Percentiles rank a stretch among this genome's conserved stretches.
These are phyloP conservation scores for Ophiostoma ips DNA, from an alignment of 2,329 filamentous ascomycete genomes.

Conservation along the genomic window DNA sequence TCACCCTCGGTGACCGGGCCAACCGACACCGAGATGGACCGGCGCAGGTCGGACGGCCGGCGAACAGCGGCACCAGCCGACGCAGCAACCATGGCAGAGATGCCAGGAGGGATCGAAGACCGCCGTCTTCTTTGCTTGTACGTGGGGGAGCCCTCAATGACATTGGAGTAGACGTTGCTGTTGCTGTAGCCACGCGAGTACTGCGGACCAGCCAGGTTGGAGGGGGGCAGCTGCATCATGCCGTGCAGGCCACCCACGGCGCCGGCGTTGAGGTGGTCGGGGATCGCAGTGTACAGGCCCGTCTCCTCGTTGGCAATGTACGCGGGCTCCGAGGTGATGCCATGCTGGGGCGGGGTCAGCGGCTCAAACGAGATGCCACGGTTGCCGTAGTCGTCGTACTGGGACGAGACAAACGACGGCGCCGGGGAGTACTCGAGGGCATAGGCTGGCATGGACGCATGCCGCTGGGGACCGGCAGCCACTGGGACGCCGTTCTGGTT, in stretches of 20 bases:
- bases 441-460: slow-evolving; percentile 97
- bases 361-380: slow-evolving; percentile 94
- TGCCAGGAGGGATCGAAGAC: slow-evolving; percentile 76
- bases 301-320: slow-evolving; percentile 99
- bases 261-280: slow-evolving; percentile 60
- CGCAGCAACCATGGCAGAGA: slow-evolving; percentile 55
- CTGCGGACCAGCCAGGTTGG: slow-evolving; percentile 66
- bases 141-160: slow-evolving; percentile 93
- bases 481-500: slow-evolving; percentile 85
- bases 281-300: slow-evolving; percentile 86
- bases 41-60: slow-evolving; percentile 76
- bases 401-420: slow-evolving; percentile 95
- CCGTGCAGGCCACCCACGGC: slow-evolving; percentile 61
- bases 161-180: slow-evolving; percentile 71
- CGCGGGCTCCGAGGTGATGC: slow-evolving; percentile 72
- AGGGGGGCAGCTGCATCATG: slow-evolving; percentile 81
- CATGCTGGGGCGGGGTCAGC: slow-evolving; percentile 87
- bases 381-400: slow-evolving; percentile 96
- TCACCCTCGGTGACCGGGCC: slow-evolving; percentile 69
- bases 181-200: slow-evolving; percentile 60
- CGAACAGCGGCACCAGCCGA: slow-evolving; percentile 36
- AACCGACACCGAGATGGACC: slow-evolving; percentile 81
- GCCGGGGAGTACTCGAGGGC: slow-evolving; percentile 92
- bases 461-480: slow-evolving; percentile 71
- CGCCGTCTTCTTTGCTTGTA: slow-evolving; percentile 95